phyloP scores from a whole-genome alignment of 176 grass and related monocot genomes.

The Eragrostis curvula region DNA sequence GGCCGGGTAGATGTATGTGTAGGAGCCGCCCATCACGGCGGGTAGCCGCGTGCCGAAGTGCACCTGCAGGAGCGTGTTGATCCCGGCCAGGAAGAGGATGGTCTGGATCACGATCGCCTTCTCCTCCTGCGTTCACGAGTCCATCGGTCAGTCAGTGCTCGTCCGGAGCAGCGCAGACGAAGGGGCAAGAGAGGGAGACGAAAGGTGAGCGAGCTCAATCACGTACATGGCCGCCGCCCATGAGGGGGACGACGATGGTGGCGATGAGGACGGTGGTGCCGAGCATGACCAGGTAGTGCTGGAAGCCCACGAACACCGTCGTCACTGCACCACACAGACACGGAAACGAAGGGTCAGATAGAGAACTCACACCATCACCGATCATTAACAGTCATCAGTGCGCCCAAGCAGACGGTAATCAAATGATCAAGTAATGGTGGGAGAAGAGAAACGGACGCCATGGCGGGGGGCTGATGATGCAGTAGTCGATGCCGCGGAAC shows the following conservation, averaged over 20 bases:
- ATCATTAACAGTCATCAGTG: background rate
- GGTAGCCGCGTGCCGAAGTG: conserved; percentile 81
- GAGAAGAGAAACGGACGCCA: conserved; percentile 54
- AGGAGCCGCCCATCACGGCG: conserved; percentile 79
- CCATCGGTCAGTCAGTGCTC: background rate
- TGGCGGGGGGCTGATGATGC: conserved; percentile 92
- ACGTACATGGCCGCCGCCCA: conserved; percentile 85
- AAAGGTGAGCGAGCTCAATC: background rate
- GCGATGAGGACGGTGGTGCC: conserved; percentile 91
- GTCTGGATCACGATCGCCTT: conserved; percentile 96
- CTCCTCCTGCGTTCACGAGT: conserved; percentile 63
- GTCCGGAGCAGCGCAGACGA: background rate
- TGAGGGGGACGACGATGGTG: conserved; percentile 85
- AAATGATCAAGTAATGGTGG: background rate
- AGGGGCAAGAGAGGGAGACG: background rate
- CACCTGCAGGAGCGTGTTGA: conserved; percentile 92
- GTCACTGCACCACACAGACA: conserved; percentile 44
- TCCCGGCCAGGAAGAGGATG: conserved; percentile 83
- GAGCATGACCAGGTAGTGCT: conserved; percentile 98
- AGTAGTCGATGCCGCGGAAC: conserved; percentile 77
- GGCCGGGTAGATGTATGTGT: conserved; percentile 73
- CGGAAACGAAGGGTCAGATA: background rate
- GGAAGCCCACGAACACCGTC: conserved; percentile 71
- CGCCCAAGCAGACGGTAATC: background rate
- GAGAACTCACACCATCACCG: no score